These are phyloP conservation scores for Tetrahymena thermophila DNA, from an alignment of 73 alveolate species.

Conservation along the genomic window DNA sequence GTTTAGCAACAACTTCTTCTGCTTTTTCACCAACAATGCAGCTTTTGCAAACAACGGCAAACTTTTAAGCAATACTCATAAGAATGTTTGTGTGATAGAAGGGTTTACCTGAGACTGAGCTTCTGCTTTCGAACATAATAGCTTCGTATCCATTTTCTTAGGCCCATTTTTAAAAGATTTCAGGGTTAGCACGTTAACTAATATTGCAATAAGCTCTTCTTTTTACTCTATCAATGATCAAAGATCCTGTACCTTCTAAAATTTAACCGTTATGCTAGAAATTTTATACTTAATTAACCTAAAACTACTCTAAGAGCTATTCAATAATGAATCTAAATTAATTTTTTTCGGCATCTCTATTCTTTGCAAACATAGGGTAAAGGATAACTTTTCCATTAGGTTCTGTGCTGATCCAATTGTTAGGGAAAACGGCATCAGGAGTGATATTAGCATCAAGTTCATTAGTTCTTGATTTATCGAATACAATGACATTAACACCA, in stretches of 20 bases:
- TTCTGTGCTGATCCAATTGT: conserved; percentile 81
- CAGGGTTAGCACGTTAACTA: not conserved
- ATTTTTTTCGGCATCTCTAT: conserved; percentile 59
- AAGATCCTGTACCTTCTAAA: conserved; percentile 77
- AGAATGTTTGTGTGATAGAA: conserved; percentile 72
- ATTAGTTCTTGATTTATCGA: conserved; percentile 19
- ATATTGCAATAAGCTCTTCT: conserved; percentile 50
- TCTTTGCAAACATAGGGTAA: conserved; percentile 67
- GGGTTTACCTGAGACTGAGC: conserved; percentile 37
- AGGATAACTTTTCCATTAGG: conserved; percentile 49
- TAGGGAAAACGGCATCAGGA: conserved; percentile 79
- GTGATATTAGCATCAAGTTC: conserved; percentile 40
- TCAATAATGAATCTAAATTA: conserved; percentile 9
- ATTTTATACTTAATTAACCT: not conserved
- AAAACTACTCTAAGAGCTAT: not conserved
- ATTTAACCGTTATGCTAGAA: conserved; percentile 1
- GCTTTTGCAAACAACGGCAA: conserved; percentile 58
- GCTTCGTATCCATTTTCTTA: conserved; percentile 50
- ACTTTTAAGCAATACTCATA: conserved; percentile 56
- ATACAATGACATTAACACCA: conserved; percentile 49
- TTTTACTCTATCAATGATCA: conserved; percentile 53
- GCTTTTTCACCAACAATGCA: conserved; percentile 52
- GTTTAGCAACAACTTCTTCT: conserved; percentile 37
- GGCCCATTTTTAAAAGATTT: conserved; percentile 21
- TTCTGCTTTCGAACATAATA: conserved; percentile 18